phyloP scores from a whole-genome alignment of 805 yeast species.

The Wickerhamiella cacticola region DNA sequence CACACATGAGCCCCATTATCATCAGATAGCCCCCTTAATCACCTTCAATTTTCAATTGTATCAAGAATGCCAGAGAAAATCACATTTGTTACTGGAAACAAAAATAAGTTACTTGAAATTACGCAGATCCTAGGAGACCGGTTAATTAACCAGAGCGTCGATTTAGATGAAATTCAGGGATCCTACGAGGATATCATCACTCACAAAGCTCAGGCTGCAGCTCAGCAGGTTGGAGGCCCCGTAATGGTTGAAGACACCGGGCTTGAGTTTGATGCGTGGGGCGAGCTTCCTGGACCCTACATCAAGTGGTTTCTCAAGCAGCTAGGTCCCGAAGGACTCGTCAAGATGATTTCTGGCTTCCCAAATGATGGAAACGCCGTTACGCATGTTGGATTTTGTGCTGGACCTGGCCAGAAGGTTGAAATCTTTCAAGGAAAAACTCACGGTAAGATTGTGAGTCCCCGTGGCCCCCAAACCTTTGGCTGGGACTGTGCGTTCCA shows the following conservation, averaged over 20 bases:
- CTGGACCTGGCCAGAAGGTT: constrained; percentile 63
- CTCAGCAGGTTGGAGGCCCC: constrained; percentile 52
- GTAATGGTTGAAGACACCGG: constrained; percentile 95
- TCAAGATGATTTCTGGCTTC: constrained; percentile 65
- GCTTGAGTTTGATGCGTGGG: constrained; percentile 66
- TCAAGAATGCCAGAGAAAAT: constrained; percentile 24
- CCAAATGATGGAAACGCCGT: constrained; percentile 84
- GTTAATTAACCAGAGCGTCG: constrained; percentile 56
- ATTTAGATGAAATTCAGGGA: constrained; percentile 87
- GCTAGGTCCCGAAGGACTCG: constrained; percentile 66
- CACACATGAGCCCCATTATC: too few species aligned
- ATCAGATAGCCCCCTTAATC: not conserved
- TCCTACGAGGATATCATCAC: constrained; percentile 67
- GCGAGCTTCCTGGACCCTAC: constrained; percentile 89
- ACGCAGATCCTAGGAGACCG: constrained; percentile 46
- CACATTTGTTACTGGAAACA: constrained; percentile 78
- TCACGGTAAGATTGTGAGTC: constrained; percentile 62
- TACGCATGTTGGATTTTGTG: constrained; percentile 87
- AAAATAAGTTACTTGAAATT: constrained; percentile 78
- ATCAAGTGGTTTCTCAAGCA: constrained; percentile 80
- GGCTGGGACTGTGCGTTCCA: constrained; percentile 93
- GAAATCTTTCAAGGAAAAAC: constrained; percentile 75
- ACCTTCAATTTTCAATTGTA: not conserved
- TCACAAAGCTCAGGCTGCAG: constrained; percentile 69
- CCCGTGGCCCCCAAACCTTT: constrained; percentile 68